phyloP scores from a whole-genome alignment of 306 rosid genomes.

The Quercus variabilis region DNA sequence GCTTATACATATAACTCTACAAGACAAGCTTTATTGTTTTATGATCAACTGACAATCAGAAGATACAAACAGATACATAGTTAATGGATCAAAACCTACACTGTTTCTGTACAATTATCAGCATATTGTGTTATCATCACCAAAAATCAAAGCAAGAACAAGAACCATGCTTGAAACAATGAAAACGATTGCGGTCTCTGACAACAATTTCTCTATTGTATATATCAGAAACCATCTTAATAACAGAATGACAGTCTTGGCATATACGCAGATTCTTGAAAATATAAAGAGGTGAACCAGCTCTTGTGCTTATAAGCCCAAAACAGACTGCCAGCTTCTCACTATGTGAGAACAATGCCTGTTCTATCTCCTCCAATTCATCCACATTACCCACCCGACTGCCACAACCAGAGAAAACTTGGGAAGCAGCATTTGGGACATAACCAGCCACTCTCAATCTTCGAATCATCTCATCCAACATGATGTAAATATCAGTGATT shows the following conservation, averaged over 20 bases:
- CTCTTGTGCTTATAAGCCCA: slow-evolving; percentile 58
- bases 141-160: slow-evolving; percentile 79
- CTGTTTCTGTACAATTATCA: not conserved
- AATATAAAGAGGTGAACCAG: slow-evolving; percentile 48
- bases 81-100: not conserved
- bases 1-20: not conserved
- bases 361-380: slow-evolving; percentile 65
- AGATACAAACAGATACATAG: not conserved
- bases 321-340: slow-evolving; percentile 77
- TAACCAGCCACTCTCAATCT: slow-evolving; percentile 58
- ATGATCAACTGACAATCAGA: not conserved
- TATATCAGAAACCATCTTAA: slow-evolving; percentile 53
- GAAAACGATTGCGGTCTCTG: slow-evolving; percentile 69
- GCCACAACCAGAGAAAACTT: slow-evolving; percentile 48
- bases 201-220: slow-evolving; percentile 63
- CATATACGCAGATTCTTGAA: slow-evolving; percentile 74
- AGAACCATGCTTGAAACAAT: slow-evolving; percentile 66
- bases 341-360: slow-evolving; percentile 63
- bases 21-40: not conserved
- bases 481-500: slow-evolving; percentile 42
- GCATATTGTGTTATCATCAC: slow-evolving; percentile 30
- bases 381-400: slow-evolving; percentile 22
- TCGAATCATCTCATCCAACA: slow-evolving; percentile 57
- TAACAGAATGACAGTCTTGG: slow-evolving; percentile 71
- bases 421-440: slow-evolving; percentile 52